Base-by-base conservation (phyloP, 2,329 filamentous ascomycete genomes). In the Seiridium cupressi region DNA sequence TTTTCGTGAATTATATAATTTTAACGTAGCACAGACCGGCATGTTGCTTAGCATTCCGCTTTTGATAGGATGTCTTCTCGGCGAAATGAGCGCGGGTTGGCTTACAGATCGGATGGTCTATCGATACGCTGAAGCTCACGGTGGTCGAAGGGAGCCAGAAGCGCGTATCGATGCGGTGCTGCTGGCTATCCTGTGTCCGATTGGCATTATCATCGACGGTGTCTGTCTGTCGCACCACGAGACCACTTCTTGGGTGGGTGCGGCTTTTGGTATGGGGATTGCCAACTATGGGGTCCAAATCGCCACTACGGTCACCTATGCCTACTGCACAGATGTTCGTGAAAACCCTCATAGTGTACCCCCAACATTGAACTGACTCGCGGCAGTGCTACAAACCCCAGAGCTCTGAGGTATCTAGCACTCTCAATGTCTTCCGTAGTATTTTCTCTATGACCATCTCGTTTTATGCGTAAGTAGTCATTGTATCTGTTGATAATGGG, bases 241-340 rank as follows among this genome's bases (percentile, higher is more conserved):
- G 10, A 53, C 49, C 5, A 69, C 69, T 8, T 65, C 69, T 40
- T 75, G 72, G 70, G 64, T 68, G n/a, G 72, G 72, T 1, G 67
- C 70, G 4, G 71, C 71, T 1, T 66, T 77, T 44, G 74, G 73
- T 5, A 76, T 77, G 63, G 71, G 67, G 0, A 72, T 74, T 44
- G 70, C 71, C 5, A 68, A 67, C 53, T 66, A 72, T 53, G 73
- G 74, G 11, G 60, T 74, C 36, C 73, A 76, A 61, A 70, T 75
- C 48, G 68, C 72, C 6, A 72, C 69, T 4, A 76, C 73, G 3
- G 69, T 71, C 4, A 67, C 69, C 5, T 76, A 73, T 59, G 67
- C 73, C 5, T 76, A 76, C 58, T 67, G 64, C 9, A 74, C 67
- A 5, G 71, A 76, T 58, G 70, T 38, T 51, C 5, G 32, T 35